phyloP scores from a whole-genome alignment of 257 asterid species.

The Perilla frutescens region DNA sequence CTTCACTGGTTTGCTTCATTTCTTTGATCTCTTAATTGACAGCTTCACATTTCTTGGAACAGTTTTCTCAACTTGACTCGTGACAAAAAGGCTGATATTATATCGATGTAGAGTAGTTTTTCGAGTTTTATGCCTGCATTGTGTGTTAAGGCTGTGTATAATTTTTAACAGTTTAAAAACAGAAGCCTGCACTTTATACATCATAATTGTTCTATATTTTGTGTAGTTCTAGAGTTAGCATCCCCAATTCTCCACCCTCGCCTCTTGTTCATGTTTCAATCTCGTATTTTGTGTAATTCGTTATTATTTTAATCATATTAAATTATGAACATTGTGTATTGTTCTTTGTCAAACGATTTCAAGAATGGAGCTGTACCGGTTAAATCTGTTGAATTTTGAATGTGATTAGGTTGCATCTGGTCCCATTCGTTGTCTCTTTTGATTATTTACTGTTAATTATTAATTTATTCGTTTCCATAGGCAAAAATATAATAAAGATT shows the following conservation, averaged over 20 bases:
- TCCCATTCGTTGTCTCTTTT: not conserved
- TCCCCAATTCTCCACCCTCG: not conserved
- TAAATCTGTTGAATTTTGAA: not conserved
- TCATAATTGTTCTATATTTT: not conserved
- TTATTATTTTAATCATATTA: not conserved
- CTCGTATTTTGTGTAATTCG: not conserved
- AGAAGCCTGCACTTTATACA: not conserved
- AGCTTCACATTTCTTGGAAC: conserved; percentile 15
- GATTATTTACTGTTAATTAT: not conserved
- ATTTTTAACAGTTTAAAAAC: not conserved
- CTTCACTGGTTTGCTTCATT: conserved; percentile 26
- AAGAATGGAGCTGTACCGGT: too few species aligned
- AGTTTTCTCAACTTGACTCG: conserved; percentile 4
- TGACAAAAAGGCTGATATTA: not conserved
- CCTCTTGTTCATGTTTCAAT: not conserved
- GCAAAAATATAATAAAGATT: too few species aligned
- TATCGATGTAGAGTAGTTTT: conserved; percentile 27
- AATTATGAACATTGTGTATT: not conserved
- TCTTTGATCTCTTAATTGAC: conserved; percentile 37
- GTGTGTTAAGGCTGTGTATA: not conserved
- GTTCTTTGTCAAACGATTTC: too few species aligned
- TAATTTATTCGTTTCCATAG: not conserved
- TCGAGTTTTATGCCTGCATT: not conserved
- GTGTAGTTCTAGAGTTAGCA: not conserved
- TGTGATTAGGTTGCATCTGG: conserved; percentile 12